These are phyloP conservation scores for Polytrichum commune DNA, from an alignment of 225 moss, liverwort and hornwort genomes.

Conservation along the genomic window DNA sequence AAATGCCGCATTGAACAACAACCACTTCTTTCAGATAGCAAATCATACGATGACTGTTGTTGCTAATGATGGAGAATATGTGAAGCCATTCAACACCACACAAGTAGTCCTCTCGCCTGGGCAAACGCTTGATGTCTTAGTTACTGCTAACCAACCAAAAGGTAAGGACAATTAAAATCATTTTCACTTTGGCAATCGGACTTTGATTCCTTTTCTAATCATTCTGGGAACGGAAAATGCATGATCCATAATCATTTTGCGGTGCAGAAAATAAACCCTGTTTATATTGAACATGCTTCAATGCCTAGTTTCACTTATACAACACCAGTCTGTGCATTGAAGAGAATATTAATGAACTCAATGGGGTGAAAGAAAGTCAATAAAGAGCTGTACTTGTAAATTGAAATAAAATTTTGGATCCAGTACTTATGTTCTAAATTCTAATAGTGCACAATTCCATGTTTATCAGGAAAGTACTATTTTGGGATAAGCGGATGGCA, in stretches of 20 bases:
- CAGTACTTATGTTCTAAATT: no score
- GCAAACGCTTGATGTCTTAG: conserved; percentile 32
- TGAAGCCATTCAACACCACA: conserved; percentile 29
- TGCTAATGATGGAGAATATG: conserved; percentile 28
- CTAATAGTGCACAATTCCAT: no score
- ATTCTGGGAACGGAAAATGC: neutral
- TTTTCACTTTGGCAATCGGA: no score
- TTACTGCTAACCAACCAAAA: conserved; percentile 23
- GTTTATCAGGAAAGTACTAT: neutral
- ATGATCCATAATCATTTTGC: neutral
- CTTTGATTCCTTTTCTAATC: no score
- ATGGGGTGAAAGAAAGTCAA: no score
- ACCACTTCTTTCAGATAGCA: conserved; percentile 11
- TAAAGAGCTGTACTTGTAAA: no score
- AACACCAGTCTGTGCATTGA: no score
- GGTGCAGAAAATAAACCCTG: no score
- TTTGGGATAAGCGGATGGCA: neutral
- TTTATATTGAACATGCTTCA: no score
- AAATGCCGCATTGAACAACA: conserved; percentile 12
- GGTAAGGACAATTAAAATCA: neutral
- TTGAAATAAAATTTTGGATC: no score
- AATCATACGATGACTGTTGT: conserved; percentile 43
- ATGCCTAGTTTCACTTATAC: no score
- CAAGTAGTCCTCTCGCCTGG: conserved; percentile 37
- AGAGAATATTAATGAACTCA: no score